Percentiles rank a stretch among this genome's conserved stretches.
Conservation (phyloP, 257 asterid genomes). For the Anisodus acutangulus region DNA sequence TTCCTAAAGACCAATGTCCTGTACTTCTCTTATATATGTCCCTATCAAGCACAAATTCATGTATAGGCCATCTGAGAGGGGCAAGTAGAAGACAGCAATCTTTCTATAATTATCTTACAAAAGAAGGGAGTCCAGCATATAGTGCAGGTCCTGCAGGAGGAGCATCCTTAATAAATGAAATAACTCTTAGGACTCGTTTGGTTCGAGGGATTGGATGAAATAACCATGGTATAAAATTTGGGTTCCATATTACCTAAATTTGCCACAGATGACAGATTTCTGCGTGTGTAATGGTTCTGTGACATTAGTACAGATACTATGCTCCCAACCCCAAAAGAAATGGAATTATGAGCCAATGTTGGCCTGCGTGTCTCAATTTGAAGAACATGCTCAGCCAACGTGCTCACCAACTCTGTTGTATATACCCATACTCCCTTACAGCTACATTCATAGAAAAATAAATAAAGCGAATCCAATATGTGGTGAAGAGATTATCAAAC, state of each 20-base stretch:
- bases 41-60: neutral
- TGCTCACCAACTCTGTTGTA: neutral
- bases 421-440: neutral
- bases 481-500: conserved; percentile 40
- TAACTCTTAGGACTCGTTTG: neutral
- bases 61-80: neutral
- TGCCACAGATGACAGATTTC: neutral
- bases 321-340: neutral
- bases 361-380: neutral
- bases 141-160: neutral
- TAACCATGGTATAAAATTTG: neutral
- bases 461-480: neutral
- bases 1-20: neutral
- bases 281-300: neutral
- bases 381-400: neutral
- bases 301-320: neutral
- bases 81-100: neutral
- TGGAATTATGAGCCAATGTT: neutral
- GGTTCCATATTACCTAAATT: neutral
- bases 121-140: neutral
- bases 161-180: neutral
- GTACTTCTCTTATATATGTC: neutral
- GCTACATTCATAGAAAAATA: neutral
- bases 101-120: neutral
- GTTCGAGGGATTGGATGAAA: neutral